Percentiles rank a stretch among this genome's conserved stretches.
Evolutionary conservation across 805 yeast genomes (phyloP).

Genomic region (Barnettozyma siamensis): DNA sequence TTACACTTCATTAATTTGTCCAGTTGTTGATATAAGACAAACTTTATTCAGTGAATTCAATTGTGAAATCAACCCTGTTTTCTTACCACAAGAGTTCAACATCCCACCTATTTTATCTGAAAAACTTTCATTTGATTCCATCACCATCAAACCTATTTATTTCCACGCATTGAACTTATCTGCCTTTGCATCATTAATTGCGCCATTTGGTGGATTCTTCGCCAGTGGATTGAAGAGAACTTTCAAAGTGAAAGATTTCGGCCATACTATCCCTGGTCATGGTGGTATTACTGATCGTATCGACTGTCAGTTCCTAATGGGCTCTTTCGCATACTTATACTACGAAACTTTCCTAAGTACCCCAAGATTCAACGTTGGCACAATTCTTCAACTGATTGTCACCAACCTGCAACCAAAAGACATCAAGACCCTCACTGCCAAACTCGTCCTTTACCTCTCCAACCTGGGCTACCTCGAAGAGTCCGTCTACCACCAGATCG

Average conservation of each 20-base stretch:
- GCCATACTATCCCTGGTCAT: conserved; percentile 98
- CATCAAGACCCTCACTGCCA: conserved; percentile 53
- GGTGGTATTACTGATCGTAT: conserved; percentile 97
- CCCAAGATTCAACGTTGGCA: conserved; percentile 65
- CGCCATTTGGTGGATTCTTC: conserved; percentile 98
- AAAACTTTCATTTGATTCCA: conserved; percentile 37
- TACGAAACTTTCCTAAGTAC: conserved; percentile 86
- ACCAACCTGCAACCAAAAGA: conserved; percentile 63
- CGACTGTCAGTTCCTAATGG: conserved; percentile 98
- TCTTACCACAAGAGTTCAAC: conserved; percentile 69
- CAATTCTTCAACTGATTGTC: conserved; percentile 68
- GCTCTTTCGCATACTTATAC: conserved; percentile 87
- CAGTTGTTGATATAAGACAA: conserved; percentile 62
- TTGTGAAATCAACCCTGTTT: conserved; percentile 89
- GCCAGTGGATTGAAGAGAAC: conserved; percentile 97
- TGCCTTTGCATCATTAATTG: conserved; percentile 92
- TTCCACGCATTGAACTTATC: conserved; percentile 83
- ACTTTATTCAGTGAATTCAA: conserved; percentile 55
- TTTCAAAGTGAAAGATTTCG: conserved; percentile 93
- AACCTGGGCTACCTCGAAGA: conserved; percentile 37
- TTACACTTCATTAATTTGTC: conserved; percentile 79
- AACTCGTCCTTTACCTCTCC: conserved; percentile 36
- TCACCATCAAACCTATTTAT: conserved; percentile 79
- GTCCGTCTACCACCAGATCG: conserved; percentile 28
- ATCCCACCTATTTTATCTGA: conserved; percentile 65